phyloP scores from a whole-genome alignment of 257 asterid genomes.

The Scutellaria barbata region DNA sequence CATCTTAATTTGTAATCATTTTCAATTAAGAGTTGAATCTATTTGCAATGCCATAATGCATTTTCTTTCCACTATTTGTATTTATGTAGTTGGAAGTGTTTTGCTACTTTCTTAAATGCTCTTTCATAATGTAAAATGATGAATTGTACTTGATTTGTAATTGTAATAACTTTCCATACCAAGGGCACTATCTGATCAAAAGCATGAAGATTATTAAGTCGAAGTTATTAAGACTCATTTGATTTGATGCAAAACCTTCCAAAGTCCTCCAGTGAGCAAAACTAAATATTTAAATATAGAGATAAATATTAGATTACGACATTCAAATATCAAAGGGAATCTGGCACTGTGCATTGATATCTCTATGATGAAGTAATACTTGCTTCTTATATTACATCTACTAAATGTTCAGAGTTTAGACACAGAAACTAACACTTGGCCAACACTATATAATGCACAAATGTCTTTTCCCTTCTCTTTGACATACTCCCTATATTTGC shows the following conservation, averaged over 20 bases:
- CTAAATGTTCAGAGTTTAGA: slow-evolving; percentile 10
- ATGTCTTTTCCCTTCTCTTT: slow-evolving; percentile 20
- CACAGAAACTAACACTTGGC: not conserved
- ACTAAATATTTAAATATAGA: slow-evolving; percentile 11
- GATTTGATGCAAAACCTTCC: not conserved
- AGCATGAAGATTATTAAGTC: slow-evolving; percentile 6
- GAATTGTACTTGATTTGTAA: slow-evolving; percentile 22
- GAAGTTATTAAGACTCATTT: not conserved
- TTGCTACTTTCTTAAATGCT: not conserved
- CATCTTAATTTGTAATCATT: slow-evolving; percentile 26
- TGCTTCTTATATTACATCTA: slow-evolving; percentile 22
- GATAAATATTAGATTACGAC: slow-evolving; percentile 15
- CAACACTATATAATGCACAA: slow-evolving; percentile 10
- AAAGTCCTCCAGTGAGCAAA: not conserved
- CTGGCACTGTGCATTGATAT: slow-evolving; percentile 11
- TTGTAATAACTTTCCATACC: not conserved
- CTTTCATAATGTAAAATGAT: slow-evolving; percentile 2
- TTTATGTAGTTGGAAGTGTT: slow-evolving; percentile 8
- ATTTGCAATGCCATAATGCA: not conserved
- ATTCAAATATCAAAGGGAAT: not conserved
- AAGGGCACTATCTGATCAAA: slow-evolving; percentile 20
- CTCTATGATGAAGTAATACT: slow-evolving; percentile 13
- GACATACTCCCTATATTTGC: slow-evolving; percentile 5
- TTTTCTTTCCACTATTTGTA: slow-evolving; percentile 21
- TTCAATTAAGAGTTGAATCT: slow-evolving; percentile 11